Base-by-base conservation (phyloP, 257 asterid genomes). In the Lavandula angustifolia region DNA sequence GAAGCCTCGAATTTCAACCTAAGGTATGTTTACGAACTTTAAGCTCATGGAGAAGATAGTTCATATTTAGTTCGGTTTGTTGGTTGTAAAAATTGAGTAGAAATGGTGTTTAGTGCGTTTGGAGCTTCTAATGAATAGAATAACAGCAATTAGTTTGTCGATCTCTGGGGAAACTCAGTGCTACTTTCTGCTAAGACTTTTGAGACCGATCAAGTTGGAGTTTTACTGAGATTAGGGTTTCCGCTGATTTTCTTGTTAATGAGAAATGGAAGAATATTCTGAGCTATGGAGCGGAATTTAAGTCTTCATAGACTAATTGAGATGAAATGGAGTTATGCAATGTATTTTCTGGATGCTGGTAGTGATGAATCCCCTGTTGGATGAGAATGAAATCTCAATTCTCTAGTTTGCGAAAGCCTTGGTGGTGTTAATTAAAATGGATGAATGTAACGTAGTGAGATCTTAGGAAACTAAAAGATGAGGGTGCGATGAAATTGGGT, bases 11-110 rank as follows among this genome's bases (percentile, higher is more conserved):
- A 10, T 64, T 22, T 33, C 16, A 16, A 17, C 62, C 5, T 50
- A 50, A 73, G 73, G 73, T 73, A 17, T 6, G 62, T 16, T 56
- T 7, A 16, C 32, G 17, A 49, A 22, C 29, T 71, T 50, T 38
- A 8, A 56, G 51, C 62, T 64, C 35, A 40, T 48, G 2, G 40
- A 63, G 38, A 37, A 7, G 22, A 49, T 37, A 53, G 46, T 35
- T 38, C 9, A 33, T 47, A 1, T 44, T 46, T 12, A 6, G 17
- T 46, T 54, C 44, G 9, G 44, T 38, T 31, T 51, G 3, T 27
- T 48, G 47, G 46, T 47, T 55, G 55, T 58, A 43, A 8, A 38
- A 34, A 35, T 41, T 32, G 48, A 44, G 34, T 31, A n/a, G 58
- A 49, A 34, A 22, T 5, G 46, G 27, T 33, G 41, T 61, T 53